These are phyloP conservation scores for Pseudogymnoascus sp. DNA, from an alignment of 2,329 filamentous ascomycete genomes.

Conservation along the genomic window DNA sequence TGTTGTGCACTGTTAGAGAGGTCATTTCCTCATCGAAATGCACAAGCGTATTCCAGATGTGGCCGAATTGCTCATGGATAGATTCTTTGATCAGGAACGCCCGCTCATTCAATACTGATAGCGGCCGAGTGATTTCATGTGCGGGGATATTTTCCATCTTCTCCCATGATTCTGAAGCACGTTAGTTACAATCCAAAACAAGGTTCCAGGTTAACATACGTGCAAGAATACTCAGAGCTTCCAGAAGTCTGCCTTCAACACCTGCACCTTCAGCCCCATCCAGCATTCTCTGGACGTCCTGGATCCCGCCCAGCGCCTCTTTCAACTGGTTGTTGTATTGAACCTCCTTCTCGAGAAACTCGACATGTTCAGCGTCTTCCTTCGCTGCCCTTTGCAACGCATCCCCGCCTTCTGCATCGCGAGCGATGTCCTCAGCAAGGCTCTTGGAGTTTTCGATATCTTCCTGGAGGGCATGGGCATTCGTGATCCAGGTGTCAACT, in stretches of 20 bases:
- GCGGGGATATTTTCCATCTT: slow-evolving; percentile 53
- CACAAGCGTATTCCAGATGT: slow-evolving; percentile 65
- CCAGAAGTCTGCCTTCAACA: slow-evolving; percentile 47
- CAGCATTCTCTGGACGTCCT: slow-evolving; percentile 53
- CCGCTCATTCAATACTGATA: slow-evolving; percentile 58
- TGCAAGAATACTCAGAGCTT: slow-evolving; percentile 51
- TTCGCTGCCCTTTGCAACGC: slow-evolving; percentile 31
- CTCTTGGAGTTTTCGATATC: slow-evolving; percentile 77
- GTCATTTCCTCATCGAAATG: slow-evolving; percentile 49
- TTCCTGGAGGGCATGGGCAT: slow-evolving; percentile 75
- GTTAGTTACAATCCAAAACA: slow-evolving; percentile 21
- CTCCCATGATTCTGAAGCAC: slow-evolving; percentile 44
- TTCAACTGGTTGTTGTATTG: slow-evolving; percentile 53
- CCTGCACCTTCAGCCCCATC: slow-evolving; percentile 53
- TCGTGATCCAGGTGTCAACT: slow-evolving; percentile 77
- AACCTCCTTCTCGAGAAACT: slow-evolving; percentile 51
- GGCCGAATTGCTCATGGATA: slow-evolving; percentile 58
- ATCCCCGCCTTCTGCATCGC: slow-evolving; percentile 61
- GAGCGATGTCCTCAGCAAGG: slow-evolving; percentile 73
- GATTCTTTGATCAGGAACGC: slow-evolving; percentile 58
- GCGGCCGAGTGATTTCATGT: slow-evolving; percentile 53
- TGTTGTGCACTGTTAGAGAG: slow-evolving; percentile 45
- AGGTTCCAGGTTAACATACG: slow-evolving; percentile 33
- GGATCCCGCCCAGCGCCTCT: slow-evolving; percentile 43
- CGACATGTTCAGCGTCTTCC: slow-evolving; percentile 46